Percentiles rank a stretch among this genome's conserved stretches.
Evolutionary conservation across 208 protist genomes (phyloP).

Genomic region (Wallacemonas sp.): DNA sequence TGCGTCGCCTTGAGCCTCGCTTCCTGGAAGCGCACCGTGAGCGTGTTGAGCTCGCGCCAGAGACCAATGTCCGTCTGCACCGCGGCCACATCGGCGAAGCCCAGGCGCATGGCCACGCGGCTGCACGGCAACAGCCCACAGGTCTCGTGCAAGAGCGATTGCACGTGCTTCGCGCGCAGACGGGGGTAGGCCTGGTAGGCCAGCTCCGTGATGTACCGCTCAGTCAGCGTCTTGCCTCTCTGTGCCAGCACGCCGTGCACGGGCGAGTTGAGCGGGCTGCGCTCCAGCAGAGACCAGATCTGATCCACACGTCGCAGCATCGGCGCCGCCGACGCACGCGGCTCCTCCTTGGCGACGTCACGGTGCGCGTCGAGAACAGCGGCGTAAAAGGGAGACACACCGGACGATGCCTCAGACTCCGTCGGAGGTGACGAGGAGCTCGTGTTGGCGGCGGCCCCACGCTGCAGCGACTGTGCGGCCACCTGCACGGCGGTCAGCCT

Average conservation of each 20-base stretch:
- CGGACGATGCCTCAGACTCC: too few species aligned
- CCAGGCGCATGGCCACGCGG: conserved; percentile 62
- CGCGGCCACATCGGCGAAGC: conserved; percentile 69
- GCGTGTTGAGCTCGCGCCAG: conserved; percentile 88
- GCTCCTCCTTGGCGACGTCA: conserved; percentile 1
- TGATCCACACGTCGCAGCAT: conserved; percentile 55
- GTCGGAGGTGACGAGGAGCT: too few species aligned
- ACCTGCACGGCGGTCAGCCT: not conserved
- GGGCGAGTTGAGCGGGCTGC: conserved; percentile 80
- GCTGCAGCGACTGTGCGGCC: not conserved
- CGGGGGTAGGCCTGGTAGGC: conserved; percentile 66
- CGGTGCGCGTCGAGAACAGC: conserved; percentile 23
- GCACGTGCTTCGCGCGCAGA: conserved; percentile 81
- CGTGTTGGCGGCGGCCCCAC: too few species aligned
- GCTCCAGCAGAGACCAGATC: conserved; percentile 75
- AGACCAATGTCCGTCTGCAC: conserved; percentile 76
- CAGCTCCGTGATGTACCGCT: conserved; percentile 41
- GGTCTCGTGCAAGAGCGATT: conserved; percentile 75
- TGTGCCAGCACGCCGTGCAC: conserved; percentile 77
- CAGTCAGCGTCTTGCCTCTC: conserved; percentile 71
- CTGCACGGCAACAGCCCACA: conserved; percentile 77
- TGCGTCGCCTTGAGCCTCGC: conserved; percentile 54
- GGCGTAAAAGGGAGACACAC: conserved; percentile 29
- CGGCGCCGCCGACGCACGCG: conserved; percentile 7
- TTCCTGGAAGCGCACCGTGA: conserved; percentile 62